Evolutionary conservation across 805 yeast species (phyloP), one percentile per base, ranked within the genome.

Genomic region (Wilhelminamyces savonicus): DNA sequence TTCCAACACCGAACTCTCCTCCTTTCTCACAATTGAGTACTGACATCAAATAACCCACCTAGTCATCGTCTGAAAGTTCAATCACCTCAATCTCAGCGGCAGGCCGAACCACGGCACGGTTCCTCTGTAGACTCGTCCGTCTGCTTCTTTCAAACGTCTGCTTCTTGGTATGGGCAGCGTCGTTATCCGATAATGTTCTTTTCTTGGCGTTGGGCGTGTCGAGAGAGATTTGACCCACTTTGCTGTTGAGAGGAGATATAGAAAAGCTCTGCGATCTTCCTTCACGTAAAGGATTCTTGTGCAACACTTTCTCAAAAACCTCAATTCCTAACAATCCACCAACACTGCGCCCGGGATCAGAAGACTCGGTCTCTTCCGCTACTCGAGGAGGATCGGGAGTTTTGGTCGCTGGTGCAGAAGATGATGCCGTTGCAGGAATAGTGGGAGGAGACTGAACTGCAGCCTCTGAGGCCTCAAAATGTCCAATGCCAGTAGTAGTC

Each of bases 271-370:
- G 14, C 7, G 20, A 11, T n/a, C 21, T 15, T n/a, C n/a, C n/a
- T n/a, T n/a, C n/a, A n/a, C n/a, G n/a, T n/a, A n/a, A n/a, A n/a
- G n/a, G n/a, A n/a, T n/a, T n/a, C 17, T 18, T 24, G 20, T 26
- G 20, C 17, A 28, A 15, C 14, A 26, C 27, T 10, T 30, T 32
- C 14, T 35, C 40, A 15, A 29, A 36, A 14, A 49, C 29, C 27
- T 43, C 48, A 10, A 50, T 49, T 2, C 52, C 56, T n/a, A 50
- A 29, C 11, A 50, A 23, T 2, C 52, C 54, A 10, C 37, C 42
- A 16, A 46, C n/a, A n/a, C n/a, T n/a, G n/a, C n/a, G n/a, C n/a
- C n/a, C n/a, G n/a, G n/a, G n/a, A n/a, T n/a, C n/a, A n/a, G n/a
- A n/a, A n/a, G n/a, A n/a, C n/a, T n/a, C n/a, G n/a, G n/a, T n/a